Evolutionary conservation across 192 early-diverging fungal genomes (phyloP), one percentile per base, ranked within the genome.

Genomic region (Podila epicladia): DNA sequence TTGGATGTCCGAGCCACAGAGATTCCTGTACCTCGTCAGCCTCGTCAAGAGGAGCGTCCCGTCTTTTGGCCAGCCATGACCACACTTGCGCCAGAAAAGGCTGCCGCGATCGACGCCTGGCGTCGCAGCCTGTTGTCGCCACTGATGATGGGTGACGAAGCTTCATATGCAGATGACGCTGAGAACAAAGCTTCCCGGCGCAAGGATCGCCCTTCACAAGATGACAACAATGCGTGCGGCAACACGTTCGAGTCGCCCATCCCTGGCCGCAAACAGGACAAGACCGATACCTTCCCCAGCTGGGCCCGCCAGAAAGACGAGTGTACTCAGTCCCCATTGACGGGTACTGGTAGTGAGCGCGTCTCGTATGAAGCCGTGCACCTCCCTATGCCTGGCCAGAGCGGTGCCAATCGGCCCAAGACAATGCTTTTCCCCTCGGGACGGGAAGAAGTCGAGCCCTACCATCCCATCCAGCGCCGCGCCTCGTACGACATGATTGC

Each of bases 81-180:
- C 2, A 70, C 60, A 8, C 45, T 78, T 58, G 75, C 65, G 57
- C 74, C 74, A 5, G 63, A 59, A 32, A 77, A 77, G 53, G 74
- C 64, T 38, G 74, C 74, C 1, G 65, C 67, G 11, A 71, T 77
- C n/a, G 74, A 77, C 64, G 62, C 45, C 35, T 77, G 74, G 74
- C 62, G 74, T 31, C 33, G 64, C 5, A 71, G 64, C 67, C 65
- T 78, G 7, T 53, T 64, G 48, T 68, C 73, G 6, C 73, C 73
- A 15, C 33, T 71, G 64, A 19, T 63, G 61, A 65, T 55, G 20
- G 31, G 15, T 13, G 60, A 45, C 0, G 38, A 58, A 28, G 20
- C 37, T 17, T 69, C 73, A 0, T 29, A 57, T 9, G 53, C 62
- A 9, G 62, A 69, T 5, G 60, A 62, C 17, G 28, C 57, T 6